phyloP scores from a whole-genome alignment of 352 stramenopile species.

The Phytophthora megakarya region DNA sequence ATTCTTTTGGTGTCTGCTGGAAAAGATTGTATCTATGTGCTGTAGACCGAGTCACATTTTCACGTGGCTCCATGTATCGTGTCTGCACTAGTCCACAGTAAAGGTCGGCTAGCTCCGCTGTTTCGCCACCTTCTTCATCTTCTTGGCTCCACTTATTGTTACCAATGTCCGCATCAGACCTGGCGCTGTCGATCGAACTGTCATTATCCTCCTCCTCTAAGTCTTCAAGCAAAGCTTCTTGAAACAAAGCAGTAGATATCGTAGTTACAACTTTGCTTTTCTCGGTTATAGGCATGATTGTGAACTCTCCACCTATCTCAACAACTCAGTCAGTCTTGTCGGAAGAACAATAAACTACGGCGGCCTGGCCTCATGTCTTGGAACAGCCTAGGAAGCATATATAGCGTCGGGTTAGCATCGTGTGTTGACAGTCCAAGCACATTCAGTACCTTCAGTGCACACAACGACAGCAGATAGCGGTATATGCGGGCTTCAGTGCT shows the following conservation, averaged over 20 bases:
- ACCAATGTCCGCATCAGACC: neutral
- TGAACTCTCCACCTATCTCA: too few relatives aligned
- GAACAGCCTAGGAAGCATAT: too few relatives aligned
- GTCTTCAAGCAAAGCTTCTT: neutral
- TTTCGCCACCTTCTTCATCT: neutral
- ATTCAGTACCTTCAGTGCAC: too few relatives aligned
- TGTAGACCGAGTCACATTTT: neutral
- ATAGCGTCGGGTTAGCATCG: too few relatives aligned
- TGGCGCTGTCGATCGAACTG: too few relatives aligned
- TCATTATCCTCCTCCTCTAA: too few relatives aligned
- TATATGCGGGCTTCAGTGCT: too few relatives aligned
- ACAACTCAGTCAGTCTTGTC: too few relatives aligned
- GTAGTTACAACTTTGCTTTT: neutral
- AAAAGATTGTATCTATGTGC: neutral
- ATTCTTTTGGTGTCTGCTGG: neutral
- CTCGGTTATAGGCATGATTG: neutral
- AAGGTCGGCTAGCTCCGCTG: neutral
- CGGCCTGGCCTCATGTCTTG: too few relatives aligned
- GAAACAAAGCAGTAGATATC: neutral
- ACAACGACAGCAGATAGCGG: too few relatives aligned
- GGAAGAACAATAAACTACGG: too few relatives aligned
- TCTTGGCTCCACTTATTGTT: neutral
- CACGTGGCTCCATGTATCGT: neutral
- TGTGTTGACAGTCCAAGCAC: too few relatives aligned
- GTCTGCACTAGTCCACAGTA: neutral